Percentiles rank a stretch among this genome's conserved stretches.
Conservation (phyloP, 352 stramenopile genomes). For the Phytophthora pluvialis region DNA sequence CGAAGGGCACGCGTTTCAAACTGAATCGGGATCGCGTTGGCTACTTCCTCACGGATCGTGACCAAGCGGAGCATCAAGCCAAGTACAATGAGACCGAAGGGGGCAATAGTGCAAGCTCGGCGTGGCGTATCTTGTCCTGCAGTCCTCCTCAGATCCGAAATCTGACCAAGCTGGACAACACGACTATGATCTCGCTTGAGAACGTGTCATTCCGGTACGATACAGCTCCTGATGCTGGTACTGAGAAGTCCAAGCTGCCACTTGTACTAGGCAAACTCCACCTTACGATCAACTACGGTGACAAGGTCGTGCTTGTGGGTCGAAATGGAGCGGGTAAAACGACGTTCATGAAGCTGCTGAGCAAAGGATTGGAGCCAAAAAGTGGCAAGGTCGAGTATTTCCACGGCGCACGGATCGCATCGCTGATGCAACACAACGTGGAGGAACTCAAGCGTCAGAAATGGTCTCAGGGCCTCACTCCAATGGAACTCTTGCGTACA, state of each 20-base stretch:
- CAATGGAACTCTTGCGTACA: slow-evolving; percentile 50
- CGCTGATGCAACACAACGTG: slow-evolving; percentile 72
- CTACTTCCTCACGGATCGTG: slow-evolving; percentile 44
- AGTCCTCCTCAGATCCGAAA: slow-evolving; percentile 64
- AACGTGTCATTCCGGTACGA: slow-evolving; percentile 61
- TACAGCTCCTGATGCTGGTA: neutral
- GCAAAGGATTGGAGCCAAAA: slow-evolving; percentile 68
- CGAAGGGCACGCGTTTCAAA: slow-evolving; percentile 64
- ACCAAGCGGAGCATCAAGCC: slow-evolving; percentile 47
- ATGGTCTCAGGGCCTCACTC: slow-evolving; percentile 51
- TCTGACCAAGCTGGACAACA: slow-evolving; percentile 50
- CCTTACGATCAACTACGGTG: slow-evolving; percentile 76
- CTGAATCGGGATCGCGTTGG: slow-evolving; percentile 58
- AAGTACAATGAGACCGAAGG: slow-evolving; percentile 50
- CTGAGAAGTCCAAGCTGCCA: slow-evolving; percentile 23
- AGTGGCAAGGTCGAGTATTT: slow-evolving; percentile 54
- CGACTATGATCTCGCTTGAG: slow-evolving; percentile 61
- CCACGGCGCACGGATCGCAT: slow-evolving; percentile 51
- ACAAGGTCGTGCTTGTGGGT: slow-evolving; percentile 89
- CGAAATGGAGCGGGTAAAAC: slow-evolving; percentile 91
- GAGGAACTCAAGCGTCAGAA: slow-evolving; percentile 63
- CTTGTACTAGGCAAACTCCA: slow-evolving; percentile 72
- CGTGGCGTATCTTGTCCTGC: slow-evolving; percentile 53
- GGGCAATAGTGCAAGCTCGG: slow-evolving; percentile 26
- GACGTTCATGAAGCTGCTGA: slow-evolving; percentile 94